Evolutionary conservation across 1,139 yeast species (phyloP), one percentile per base, ranked within the genome.

Genomic region (Saccharomycopsis hybrid): DNA sequence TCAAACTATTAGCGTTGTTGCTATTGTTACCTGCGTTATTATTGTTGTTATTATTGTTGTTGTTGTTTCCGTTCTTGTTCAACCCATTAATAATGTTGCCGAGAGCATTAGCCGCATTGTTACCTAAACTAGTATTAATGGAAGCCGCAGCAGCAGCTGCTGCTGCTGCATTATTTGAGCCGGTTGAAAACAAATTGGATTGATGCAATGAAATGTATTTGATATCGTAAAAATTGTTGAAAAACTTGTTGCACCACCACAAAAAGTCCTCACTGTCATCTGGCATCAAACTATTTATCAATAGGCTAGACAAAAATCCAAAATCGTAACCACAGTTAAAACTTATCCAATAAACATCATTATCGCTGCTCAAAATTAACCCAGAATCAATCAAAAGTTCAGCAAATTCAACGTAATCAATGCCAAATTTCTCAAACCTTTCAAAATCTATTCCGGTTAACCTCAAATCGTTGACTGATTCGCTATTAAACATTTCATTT

Each of bases 261-360:
- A 83, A 74, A 61, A 88, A 92, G 43, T 85, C 96, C 41, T 78
- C 76, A 62, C 86, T 94, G 58, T 83, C 88, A 27, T 77, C 78
- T 0, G 97, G 97, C 71, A 92, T 84, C 47, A 74, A 71, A 53
- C 79, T 77, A 65, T 88, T 87, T 58, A 84, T 78, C 64, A 92
- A 73, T 56, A 89, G 72, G 51, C 95, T 81, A 39, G 89, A 70
- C 56, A 92, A 72, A 65, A 90, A 90, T 1, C 98, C 98, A 63
- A 90, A 77, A 66, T 92, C 98, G 66, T 92, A 92, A 13, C 97
- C 98, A 1, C 89, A 84, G 65, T 92, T 97, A 67, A 84, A 92
- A 55, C 96, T 85, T 50, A 89, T 74, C 98, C 98, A 92, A 52
- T 83, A 80, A 48, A 87, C 78, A 33, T 81, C 73, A 32, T 78